A percentile compares a stretch with the other conserved stretches of the same genome.
Evolutionary conservation across 768 basidiomycete genomes (phyloP).

Genomic region (Tephrocybe sp.): DNA sequence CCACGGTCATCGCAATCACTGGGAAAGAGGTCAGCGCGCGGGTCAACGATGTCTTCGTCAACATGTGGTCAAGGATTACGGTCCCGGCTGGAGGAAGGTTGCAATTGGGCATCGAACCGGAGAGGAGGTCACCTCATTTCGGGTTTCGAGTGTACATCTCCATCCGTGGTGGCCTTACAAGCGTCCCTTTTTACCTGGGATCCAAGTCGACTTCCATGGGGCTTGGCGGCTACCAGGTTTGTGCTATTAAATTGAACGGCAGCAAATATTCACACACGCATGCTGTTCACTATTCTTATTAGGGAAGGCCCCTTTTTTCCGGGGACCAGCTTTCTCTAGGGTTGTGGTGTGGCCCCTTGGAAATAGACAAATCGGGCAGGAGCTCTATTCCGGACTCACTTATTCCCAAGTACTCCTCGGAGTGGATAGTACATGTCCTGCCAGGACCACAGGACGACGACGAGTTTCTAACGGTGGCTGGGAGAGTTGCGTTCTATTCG

Average conservation of each 20-base stretch:
- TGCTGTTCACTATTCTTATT: conserved; percentile 1
- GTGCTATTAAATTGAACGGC: conserved; percentile 9
- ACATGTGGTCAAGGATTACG: conserved; percentile 50
- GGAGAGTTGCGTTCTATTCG: conserved; percentile 49
- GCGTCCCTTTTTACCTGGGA: conserved; percentile 53
- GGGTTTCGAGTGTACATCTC: conserved; percentile 60
- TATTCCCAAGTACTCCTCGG: conserved; percentile 43
- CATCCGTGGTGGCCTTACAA: conserved; percentile 60
- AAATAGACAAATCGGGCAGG: conserved; percentile 12
- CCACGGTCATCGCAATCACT: conserved; percentile 53
- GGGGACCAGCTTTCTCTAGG: conserved; percentile 53
- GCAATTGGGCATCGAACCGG: conserved; percentile 32
- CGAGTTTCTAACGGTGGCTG: conserved; percentile 50
- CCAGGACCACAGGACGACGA: conserved; percentile 64
- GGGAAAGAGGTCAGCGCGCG: conserved; percentile 46
- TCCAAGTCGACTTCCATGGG: conserved; percentile 69
- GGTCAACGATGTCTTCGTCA: conserved; percentile 35
- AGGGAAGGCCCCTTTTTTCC: conserved; percentile 51
- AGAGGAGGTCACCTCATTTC: conserved; percentile 14
- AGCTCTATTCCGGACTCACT: conserved; percentile 25
- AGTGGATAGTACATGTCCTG: conserved; percentile 57
- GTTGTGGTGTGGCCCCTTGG: conserved; percentile 23
- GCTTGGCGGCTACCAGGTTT: conserved; percentile 58
- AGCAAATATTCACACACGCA: background rate
- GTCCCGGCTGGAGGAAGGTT: conserved; percentile 47